Base-by-base conservation (phyloP, 2,329 filamentous ascomycete species). In the Cordyceps cicadae region DNA sequence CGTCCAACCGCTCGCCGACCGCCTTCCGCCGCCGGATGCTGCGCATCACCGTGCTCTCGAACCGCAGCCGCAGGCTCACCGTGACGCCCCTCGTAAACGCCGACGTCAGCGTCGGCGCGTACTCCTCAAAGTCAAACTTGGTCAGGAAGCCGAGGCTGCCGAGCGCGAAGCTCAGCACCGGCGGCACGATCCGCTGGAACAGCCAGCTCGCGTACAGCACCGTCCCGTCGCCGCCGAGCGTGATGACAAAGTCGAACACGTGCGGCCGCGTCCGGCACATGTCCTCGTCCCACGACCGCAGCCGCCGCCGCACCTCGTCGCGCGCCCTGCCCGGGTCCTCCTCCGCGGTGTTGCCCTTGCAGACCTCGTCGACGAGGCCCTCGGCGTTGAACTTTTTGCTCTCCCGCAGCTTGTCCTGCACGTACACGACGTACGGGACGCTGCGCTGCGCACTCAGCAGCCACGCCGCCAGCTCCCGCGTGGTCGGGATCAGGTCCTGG, bases 121-220 rank as follows among this genome's bases (percentile, higher is more conserved):
- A 91, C 5, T 88, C 78, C 15, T 86, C 84, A 72, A 92, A 99
- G 72, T 97, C 92, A 71, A 97, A 97, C 70, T 97, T 97, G 29
- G 94, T 97, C 65, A 99, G 77, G 70, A 99, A 99, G 0, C 94
- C 94, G 5, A 99, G 79, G 26, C 92, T 96, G 9, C 94, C 94
- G 11, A 97, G 78, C 0, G 92, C 85, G 72, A 99, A 97, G 63
- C 91, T 93, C 63, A 99, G 78, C 0, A 97, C 91, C 0, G 94
- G 94, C 6, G 94, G 94, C 0, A 97, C 93, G 52, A 97, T 89
- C 48, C 90, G 86, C 76, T 99, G 94, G 72, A 99, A 99, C 1
- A 99, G 80, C 92, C 93, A 97, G 70, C 91, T 96, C 4, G 93
- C 90, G 70, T 96, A 97, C 12, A 99, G 79, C 7, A 99, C 93